Conservation (phyloP, 495 filamentous ascomycete genomes). For the Xylaria acuta region DNA sequence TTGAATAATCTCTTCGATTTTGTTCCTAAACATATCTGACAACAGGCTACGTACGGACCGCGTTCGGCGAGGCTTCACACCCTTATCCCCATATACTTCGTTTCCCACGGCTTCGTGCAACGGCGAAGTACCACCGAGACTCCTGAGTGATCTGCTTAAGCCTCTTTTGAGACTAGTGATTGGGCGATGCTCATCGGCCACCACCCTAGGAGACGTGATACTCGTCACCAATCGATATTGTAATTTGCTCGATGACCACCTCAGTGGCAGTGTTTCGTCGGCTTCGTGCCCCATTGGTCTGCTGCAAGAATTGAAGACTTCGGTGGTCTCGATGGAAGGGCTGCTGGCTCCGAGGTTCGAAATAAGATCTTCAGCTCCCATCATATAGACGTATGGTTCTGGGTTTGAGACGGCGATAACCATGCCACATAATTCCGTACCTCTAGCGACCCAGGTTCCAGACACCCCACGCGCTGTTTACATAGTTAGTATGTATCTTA, state of each 20-base stretch:
- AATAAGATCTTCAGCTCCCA: neutral
- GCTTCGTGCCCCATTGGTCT: neutral
- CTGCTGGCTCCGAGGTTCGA: neutral
- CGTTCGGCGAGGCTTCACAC: neutral
- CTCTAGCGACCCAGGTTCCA: neutral
- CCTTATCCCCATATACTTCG: neutral
- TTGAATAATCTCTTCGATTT: neutral
- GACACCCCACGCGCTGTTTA: neutral
- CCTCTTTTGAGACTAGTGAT: neutral
- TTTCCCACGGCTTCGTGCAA: neutral
- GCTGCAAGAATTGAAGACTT: neutral
- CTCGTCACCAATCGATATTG: neutral
- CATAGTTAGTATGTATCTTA: neutral
- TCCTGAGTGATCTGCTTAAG: neutral
- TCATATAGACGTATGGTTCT: slow-evolving; percentile 5
- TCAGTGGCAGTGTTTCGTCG: neutral
- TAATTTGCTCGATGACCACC: neutral
- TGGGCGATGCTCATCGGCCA: neutral
- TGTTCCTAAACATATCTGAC: neutral
- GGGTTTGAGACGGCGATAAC: slow-evolving; percentile 1
- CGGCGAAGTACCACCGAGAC: neutral
- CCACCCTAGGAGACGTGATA: neutral
- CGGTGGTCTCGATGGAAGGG: slow-evolving; percentile 8
- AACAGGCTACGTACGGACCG: slow-evolving; percentile 1
- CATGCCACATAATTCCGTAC: neutral